Conservation (phyloP, 2,329 filamentous ascomycete genomes). For the Fusarium sp. region DNA sequence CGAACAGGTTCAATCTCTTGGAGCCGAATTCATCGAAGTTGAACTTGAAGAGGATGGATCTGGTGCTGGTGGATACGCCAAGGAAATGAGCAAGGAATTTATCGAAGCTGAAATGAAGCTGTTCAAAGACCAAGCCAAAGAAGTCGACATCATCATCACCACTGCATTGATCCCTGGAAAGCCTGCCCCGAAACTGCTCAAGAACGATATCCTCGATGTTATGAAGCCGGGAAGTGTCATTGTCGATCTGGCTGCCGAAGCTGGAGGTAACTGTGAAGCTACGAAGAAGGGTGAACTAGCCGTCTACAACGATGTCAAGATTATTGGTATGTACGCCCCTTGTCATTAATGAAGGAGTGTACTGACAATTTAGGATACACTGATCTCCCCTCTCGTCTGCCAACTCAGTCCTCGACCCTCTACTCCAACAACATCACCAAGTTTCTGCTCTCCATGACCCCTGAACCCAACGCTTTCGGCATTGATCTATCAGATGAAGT, state of each 20-base stretch:
- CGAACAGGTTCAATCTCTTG: slow-evolving; percentile 89
- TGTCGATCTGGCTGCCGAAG: slow-evolving; percentile 87
- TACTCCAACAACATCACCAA: slow-evolving; percentile 97
- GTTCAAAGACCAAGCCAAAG: slow-evolving; percentile 84
- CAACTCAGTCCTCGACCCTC: slow-evolving; percentile 87
- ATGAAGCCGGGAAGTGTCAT: slow-evolving; percentile 93
- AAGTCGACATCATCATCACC: slow-evolving; percentile 92
- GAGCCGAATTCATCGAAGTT: slow-evolving; percentile 89
- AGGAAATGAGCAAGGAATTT: slow-evolving; percentile 94
- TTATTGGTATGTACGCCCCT: slow-evolving; percentile 69
- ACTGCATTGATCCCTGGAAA: slow-evolving; percentile 90
- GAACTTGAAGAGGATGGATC: slow-evolving; percentile 84
- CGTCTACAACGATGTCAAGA: slow-evolving; percentile 78
- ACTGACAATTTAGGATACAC: slow-evolving; percentile 70
- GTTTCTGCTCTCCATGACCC: slow-evolving; percentile 81
- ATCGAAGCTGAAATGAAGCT: slow-evolving; percentile 93
- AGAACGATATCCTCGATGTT: slow-evolving; percentile 77
- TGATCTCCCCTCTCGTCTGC: slow-evolving; percentile 84
- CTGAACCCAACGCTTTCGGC: slow-evolving; percentile 79
- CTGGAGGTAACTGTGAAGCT: slow-evolving; percentile 86
- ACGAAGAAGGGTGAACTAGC: slow-evolving; percentile 77
- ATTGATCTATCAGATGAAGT: slow-evolving; percentile 86
- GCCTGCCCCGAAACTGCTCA: slow-evolving; percentile 84
- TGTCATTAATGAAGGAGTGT: too few species aligned
- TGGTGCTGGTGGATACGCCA: slow-evolving; percentile 86